Evolutionary conservation across 345 rosid species (phyloP).

Genomic region (Corymbia maculata): DNA sequence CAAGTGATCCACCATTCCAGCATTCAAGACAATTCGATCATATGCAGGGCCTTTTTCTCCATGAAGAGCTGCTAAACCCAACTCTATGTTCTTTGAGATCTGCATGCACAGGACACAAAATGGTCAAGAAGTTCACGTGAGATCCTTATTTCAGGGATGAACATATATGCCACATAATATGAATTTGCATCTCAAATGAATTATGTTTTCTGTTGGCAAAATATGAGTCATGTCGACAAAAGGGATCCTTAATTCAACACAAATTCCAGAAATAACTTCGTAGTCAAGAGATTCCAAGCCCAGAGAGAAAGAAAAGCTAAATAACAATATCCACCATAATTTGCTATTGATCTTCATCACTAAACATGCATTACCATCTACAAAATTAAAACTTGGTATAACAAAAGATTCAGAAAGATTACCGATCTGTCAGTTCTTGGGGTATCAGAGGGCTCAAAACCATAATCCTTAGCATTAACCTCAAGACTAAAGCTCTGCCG

Average conservation of each 20-base stretch:
- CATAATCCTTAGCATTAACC: slow-evolving; percentile 77
- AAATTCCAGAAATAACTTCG: background rate
- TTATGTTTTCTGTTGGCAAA: background rate
- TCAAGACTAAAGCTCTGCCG: slow-evolving; percentile 70
- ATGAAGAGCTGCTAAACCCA: slow-evolving; percentile 72
- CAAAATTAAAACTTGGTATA: background rate
- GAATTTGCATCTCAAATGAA: background rate
- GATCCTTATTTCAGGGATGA: background rate
- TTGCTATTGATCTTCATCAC: background rate
- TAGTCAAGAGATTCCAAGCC: background rate
- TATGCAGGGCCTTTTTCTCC: slow-evolving; percentile 86
- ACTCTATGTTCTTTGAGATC: slow-evolving; percentile 80
- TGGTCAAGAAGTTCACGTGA: background rate
- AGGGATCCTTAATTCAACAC: background rate
- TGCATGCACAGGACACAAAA: background rate
- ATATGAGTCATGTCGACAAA: background rate
- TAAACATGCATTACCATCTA: background rate
- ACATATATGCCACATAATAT: background rate
- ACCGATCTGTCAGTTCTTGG: slow-evolving; percentile 97
- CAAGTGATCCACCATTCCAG: slow-evolving; percentile 88
- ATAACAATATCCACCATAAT: background rate
- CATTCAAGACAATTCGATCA: slow-evolving; percentile 81
- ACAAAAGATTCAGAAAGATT: slow-evolving; percentile 6
- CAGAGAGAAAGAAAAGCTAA: background rate
- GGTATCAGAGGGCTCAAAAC: slow-evolving; percentile 79